These are phyloP conservation scores for Alternaria viburni DNA, from an alignment of 2,329 filamentous ascomycete genomes.

Conservation along the genomic window DNA sequence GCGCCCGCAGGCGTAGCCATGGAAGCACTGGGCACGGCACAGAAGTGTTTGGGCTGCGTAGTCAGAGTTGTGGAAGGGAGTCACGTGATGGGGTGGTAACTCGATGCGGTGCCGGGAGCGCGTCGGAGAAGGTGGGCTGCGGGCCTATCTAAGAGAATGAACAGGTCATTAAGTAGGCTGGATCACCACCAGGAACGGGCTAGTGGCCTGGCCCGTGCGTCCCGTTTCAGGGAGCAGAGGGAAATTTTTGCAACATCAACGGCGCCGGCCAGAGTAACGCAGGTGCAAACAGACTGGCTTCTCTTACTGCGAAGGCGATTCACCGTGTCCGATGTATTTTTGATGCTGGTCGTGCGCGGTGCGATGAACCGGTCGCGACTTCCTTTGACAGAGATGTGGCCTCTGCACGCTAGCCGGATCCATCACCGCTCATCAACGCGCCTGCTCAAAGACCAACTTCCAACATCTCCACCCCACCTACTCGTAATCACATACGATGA, in stretches of 20 bases:
- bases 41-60: neutral
- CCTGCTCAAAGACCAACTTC: conserved; percentile 14
- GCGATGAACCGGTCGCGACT: conserved; percentile 16
- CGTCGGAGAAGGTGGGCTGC: conserved; percentile 40
- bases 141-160: conserved; percentile 35
- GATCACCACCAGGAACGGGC: conserved; percentile 23
- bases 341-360: neutral
- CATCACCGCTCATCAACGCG: conserved; percentile 26
- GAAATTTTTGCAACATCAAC: conserved; percentile 38
- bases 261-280: conserved; percentile 21
- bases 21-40: conserved; percentile 13
- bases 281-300: neutral
- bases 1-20: conserved; percentile 32
- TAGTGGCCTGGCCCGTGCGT: conserved; percentile 25
- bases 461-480: neutral
- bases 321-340: neutral
- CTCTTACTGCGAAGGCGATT: neutral
- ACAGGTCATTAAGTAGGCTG: conserved; percentile 26
- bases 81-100: conserved; percentile 36
- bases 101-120: conserved; percentile 34
- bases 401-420: conserved; percentile 28
- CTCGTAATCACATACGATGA: neutral
- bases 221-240: conserved; percentile 36
- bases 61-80: conserved; percentile 4
- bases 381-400: conserved; percentile 24